phyloP scores from a whole-genome alignment of 2,329 filamentous ascomycete species.

The Coniochaeta sp. region DNA sequence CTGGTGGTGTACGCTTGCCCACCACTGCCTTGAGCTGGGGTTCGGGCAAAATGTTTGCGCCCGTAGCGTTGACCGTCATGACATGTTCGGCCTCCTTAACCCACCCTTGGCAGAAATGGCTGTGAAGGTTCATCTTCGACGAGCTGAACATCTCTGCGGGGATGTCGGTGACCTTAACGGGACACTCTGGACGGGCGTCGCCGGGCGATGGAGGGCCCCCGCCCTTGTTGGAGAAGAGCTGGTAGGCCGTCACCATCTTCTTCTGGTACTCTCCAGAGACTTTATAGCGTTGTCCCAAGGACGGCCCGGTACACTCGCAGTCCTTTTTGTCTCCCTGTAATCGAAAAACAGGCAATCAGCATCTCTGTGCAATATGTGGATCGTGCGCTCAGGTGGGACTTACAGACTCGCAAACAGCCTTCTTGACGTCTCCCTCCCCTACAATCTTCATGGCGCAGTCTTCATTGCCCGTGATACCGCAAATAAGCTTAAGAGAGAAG shows the following conservation, averaged over 20 bases:
- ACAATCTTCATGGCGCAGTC: not conserved
- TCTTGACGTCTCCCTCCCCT: not conserved
- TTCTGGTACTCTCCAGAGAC: not conserved
- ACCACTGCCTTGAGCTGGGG: not conserved
- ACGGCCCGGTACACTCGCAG: not conserved
- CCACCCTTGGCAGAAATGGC: not conserved
- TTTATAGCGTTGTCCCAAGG: not conserved
- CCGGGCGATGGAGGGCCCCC: not conserved
- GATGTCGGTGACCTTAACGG: not conserved
- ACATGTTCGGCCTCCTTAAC: not conserved
- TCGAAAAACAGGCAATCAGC: not conserved
- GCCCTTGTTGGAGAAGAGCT: not conserved
- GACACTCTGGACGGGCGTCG: not conserved
- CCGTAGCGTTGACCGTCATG: not conserved
- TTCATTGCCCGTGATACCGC: not conserved
- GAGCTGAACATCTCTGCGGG: not conserved
- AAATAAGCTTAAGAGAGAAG: not conserved
- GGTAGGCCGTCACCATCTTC: not conserved
- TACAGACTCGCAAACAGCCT: not conserved
- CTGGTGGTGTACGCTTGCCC: not conserved
- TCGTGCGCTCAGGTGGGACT: not conserved
- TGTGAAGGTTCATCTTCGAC: not conserved
- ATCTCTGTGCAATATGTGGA: not conserved
- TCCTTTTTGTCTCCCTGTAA: not conserved
- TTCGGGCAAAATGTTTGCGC: not conserved